Percentiles rank a stretch among this genome's conserved stretches.
phyloP scores from a whole-genome alignment of 2,329 filamentous ascomycete genomes.

The Metarhizium humberi region DNA sequence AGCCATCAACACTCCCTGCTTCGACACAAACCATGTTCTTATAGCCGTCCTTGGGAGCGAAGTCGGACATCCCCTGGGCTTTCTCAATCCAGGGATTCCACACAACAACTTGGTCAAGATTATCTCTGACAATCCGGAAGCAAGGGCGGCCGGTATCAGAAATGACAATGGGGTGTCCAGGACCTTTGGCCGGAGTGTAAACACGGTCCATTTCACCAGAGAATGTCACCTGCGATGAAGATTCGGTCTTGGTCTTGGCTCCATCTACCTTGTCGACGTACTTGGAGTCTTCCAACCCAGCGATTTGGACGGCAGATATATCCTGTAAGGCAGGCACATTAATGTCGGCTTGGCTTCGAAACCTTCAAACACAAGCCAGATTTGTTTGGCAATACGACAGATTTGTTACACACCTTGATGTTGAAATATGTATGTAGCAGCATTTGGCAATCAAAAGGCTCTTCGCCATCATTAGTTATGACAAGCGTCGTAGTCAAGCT shows the following conservation, averaged over 20 bases:
- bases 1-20: slow-evolving; percentile 72
- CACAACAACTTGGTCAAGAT: slow-evolving; percentile 78
- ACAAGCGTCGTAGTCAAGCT: slow-evolving; percentile 73
- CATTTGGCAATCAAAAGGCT: slow-evolving; percentile 83
- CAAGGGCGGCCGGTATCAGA: slow-evolving; percentile 51
- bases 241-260: slow-evolving; percentile 53
- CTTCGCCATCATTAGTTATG: slow-evolving; percentile 76
- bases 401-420: slow-evolving; percentile 52
- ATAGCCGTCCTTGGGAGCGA: slow-evolving; percentile 80
- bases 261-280: slow-evolving; percentile 81
- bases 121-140: slow-evolving; percentile 73
- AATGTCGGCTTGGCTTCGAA: background rate
- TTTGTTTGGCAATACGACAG: background rate
- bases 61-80: slow-evolving; percentile 73
- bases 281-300: slow-evolving; percentile 64
- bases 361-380: background rate
- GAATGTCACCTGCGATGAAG: slow-evolving; percentile 56
- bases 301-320: slow-evolving; percentile 62
- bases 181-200: slow-evolving; percentile 62
- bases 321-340: slow-evolving; percentile 46
- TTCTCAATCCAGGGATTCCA: slow-evolving; percentile 97
- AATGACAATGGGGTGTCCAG: slow-evolving; percentile 49
- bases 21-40: slow-evolving; percentile 93
- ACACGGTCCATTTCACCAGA: slow-evolving; percentile 78
- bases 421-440: slow-evolving; percentile 86